Evolutionary conservation across 306 rosid genomes (phyloP).

Genomic region (Spatholobus suberectus): DNA sequence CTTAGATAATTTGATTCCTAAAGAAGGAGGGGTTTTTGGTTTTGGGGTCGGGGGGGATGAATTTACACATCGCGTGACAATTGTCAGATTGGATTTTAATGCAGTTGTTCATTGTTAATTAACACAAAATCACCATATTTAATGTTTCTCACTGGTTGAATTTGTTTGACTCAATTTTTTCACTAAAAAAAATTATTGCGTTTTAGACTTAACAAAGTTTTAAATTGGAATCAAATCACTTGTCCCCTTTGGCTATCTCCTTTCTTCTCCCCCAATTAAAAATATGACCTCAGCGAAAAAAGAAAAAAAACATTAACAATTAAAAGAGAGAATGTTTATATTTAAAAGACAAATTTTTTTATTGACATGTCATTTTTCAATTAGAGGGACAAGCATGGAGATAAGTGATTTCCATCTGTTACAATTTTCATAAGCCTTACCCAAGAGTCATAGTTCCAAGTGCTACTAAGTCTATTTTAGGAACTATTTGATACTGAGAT

Average conservation of each 20-base stretch:
- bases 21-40: neutral
- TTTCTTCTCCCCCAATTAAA: neutral
- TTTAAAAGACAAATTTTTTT: neutral
- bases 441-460: neutral
- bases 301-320: neutral
- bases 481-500: neutral
- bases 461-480: neutral
- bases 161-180: conserved; percentile 9
- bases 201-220: neutral
- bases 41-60: neutral
- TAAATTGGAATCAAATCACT: neutral
- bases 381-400: neutral
- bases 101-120: neutral
- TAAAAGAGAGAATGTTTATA: neutral
- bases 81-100: neutral
- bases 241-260: neutral
- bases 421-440: conserved; percentile 4
- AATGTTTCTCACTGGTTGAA: neutral
- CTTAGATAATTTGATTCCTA: conserved; percentile 23
- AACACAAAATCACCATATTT: neutral
- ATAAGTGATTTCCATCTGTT: neutral
- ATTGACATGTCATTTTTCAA: neutral
- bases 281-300: neutral
- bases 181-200: neutral
- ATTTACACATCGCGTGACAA: neutral